Percentiles rank a stretch among this genome's conserved stretches.
These are phyloP conservation scores for Linum lewisii DNA, from an alignment of 345 rosid genomes.

Conservation along the genomic window DNA sequence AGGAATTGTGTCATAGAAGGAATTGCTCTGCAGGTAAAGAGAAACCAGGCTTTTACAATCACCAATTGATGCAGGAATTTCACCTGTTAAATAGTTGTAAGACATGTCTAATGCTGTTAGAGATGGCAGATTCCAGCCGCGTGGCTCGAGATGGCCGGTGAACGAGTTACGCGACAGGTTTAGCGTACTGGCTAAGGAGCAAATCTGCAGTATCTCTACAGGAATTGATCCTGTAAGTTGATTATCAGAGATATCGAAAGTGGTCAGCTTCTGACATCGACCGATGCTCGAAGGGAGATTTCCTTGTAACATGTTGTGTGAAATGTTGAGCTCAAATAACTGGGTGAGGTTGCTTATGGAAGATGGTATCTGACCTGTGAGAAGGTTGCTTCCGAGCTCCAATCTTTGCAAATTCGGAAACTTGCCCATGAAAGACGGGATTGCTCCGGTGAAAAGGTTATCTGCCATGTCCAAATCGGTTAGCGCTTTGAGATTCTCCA, in stretches of 20 bases:
- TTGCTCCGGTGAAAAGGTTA: constrained; percentile 16
- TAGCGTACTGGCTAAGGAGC: not conserved
- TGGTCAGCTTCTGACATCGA: not conserved
- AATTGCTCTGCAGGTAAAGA: constrained; percentile 3
- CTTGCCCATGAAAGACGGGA: constrained; percentile 8
- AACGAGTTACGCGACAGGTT: constrained; percentile 6
- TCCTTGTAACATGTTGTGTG: constrained; percentile 13
- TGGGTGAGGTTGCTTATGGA: constrained; percentile 14
- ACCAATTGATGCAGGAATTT: constrained; percentile 6
- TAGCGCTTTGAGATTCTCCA: constrained; percentile 1
- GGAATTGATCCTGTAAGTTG: constrained; percentile 8
- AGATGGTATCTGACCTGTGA: not conserved
- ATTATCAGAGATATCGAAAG: not conserved
- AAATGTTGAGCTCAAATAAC: constrained; percentile 15
- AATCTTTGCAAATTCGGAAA: not conserved
- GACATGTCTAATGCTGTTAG: constrained; percentile 3
- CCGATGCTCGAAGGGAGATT: constrained; percentile 4
- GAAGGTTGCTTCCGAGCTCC: not conserved
- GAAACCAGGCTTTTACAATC: not conserved
- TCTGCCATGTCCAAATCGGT: not conserved
- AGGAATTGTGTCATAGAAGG: constrained; percentile 2
- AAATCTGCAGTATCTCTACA: not conserved
- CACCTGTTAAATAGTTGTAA: not conserved
- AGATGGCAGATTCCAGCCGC: constrained; percentile 7
- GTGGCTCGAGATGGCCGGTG: not conserved